phyloP scores from a whole-genome alignment of 2,329 filamentous ascomycete genomes.

The Trichoderma arundinaceum region DNA sequence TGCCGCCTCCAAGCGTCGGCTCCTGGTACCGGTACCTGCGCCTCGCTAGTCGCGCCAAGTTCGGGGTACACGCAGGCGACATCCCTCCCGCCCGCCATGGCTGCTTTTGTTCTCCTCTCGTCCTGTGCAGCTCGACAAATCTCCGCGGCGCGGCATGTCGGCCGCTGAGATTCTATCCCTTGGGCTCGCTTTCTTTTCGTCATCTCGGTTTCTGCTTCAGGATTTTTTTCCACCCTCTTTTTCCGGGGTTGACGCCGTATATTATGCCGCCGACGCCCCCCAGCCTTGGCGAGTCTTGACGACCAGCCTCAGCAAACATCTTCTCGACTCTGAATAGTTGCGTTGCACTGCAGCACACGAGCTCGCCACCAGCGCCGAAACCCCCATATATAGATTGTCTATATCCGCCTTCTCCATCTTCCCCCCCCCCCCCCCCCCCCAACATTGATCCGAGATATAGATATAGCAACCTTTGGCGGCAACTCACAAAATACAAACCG shows the following conservation, averaged over 20 bases:
- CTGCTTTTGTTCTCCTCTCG: background rate
- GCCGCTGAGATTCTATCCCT: constrained; percentile 3
- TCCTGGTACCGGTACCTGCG: background rate
- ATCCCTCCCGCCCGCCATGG: background rate
- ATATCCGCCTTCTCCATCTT: too few species aligned
- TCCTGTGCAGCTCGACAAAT: constrained; percentile 34
- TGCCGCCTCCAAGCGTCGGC: too few species aligned
- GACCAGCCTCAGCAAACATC: background rate
- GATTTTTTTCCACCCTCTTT: background rate
- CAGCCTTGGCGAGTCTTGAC: background rate
- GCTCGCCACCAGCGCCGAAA: background rate
- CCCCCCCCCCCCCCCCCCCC: too few species aligned
- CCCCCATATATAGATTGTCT: too few species aligned
- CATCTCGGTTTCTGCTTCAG: background rate
- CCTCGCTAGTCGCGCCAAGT: background rate
- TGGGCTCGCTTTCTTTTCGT: background rate
- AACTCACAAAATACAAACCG: background rate
- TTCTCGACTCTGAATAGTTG: background rate
- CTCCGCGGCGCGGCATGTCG: constrained; percentile 38
- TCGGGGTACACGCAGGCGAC: constrained; percentile 12
- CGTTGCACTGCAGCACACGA: background rate
- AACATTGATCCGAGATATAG: background rate
- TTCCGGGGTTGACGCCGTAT: background rate
- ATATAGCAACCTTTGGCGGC: background rate
- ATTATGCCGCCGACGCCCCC: constrained; percentile 4